phyloP scores from a whole-genome alignment of 129 eudicot species.

The Flaveria bidentis region DNA sequence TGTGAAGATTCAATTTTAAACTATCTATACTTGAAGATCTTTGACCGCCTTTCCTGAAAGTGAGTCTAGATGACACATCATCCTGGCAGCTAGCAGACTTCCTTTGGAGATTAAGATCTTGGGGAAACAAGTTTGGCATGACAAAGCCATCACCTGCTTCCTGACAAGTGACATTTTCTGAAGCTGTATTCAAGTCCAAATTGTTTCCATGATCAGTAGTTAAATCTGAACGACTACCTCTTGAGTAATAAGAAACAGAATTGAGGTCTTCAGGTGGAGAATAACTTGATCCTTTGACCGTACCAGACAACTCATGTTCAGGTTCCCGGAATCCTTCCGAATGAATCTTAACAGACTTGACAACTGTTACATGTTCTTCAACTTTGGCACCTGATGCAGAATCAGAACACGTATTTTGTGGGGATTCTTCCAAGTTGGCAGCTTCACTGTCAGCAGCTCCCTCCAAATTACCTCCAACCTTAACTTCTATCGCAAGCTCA shows the following conservation, averaged over 20 bases:
- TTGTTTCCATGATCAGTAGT: constrained; percentile 22
- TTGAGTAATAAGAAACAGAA: constrained; percentile 25
- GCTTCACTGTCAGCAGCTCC: constrained; percentile 31
- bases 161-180: constrained; percentile 23
- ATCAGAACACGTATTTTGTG: constrained; percentile 24
- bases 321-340: constrained; percentile 21
- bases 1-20: constrained; percentile 40
- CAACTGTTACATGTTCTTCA: constrained; percentile 31
- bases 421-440: constrained; percentile 22
- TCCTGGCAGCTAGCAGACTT: constrained; percentile 33
- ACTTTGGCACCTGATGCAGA: constrained; percentile 34
- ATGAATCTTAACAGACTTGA: constrained; percentile 25
- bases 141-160: constrained; percentile 29
- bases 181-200: constrained; percentile 30
- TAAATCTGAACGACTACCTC: constrained; percentile 21
- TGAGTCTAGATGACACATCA: constrained; percentile 34
- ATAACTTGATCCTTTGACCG: constrained; percentile 2
- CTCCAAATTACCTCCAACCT: constrained; percentile 25
- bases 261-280: constrained; percentile 23
- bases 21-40: constrained; percentile 35
- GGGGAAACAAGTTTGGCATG: constrained; percentile 30
- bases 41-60: constrained; percentile 36
- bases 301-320: constrained; percentile 24
- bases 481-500: constrained; percentile 26
- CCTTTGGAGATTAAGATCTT: constrained; percentile 28